Conservation (phyloP, 2,329 filamentous ascomycete genomes). For the Teratosphaeria gauchensis region DNA sequence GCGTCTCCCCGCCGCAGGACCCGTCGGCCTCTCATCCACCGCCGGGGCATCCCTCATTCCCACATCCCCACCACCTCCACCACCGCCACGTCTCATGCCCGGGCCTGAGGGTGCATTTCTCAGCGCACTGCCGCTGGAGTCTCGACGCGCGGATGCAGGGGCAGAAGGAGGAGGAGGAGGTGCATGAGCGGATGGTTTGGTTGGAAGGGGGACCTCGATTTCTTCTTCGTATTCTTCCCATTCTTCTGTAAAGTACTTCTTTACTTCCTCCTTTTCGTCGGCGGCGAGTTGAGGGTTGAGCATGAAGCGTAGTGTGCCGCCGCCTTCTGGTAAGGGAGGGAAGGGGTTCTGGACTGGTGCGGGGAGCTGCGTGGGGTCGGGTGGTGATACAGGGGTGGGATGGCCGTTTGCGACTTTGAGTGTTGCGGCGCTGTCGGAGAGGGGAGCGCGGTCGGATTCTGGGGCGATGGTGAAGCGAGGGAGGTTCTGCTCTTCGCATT, state of each 20-base stretch:
- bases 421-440: constrained; percentile 5
- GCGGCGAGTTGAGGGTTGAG: constrained; percentile 69
- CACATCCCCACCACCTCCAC: too few relatives aligned
- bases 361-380: constrained; percentile 12
- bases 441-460: constrained; percentile 6
- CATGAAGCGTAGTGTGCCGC: constrained; percentile 15
- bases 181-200: neutral
- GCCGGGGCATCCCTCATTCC: neutral
- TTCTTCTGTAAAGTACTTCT: constrained; percentile 66
- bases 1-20: neutral
- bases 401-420: constrained; percentile 24
- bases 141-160: constrained; percentile 8
- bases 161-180: constrained; percentile 30
- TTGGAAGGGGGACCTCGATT: constrained; percentile 57
- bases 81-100: neutral
- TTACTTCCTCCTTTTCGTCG: constrained; percentile 70
- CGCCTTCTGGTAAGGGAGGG: constrained; percentile 11
- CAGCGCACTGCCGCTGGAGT: neutral
- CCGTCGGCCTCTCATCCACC: neutral
- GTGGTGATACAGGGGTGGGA: constrained; percentile 25
- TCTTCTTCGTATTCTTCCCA: constrained; percentile 85
- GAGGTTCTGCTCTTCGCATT: constrained; percentile 44
- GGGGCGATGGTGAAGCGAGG: constrained; percentile 49
- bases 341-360: constrained; percentile 8
- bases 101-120: neutral